phyloP scores from a whole-genome alignment of 257 asterid species.

The Capsicum chinense region DNA sequence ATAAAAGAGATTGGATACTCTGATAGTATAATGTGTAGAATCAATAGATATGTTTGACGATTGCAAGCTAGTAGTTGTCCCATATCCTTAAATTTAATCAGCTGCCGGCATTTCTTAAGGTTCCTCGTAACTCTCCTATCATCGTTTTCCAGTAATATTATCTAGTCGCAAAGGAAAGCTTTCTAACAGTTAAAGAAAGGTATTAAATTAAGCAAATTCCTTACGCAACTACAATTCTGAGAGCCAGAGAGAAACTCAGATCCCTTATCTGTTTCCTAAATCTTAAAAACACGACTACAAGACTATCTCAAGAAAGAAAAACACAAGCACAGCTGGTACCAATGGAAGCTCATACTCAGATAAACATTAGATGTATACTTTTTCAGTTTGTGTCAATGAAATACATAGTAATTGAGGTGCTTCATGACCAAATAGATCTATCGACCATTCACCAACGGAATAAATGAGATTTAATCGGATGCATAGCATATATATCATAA shows the following conservation, averaged over 20 bases:
- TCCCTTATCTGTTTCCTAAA: neutral
- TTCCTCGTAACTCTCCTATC: neutral
- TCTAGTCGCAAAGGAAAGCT: neutral
- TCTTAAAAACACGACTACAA: neutral
- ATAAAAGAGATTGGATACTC: neutral
- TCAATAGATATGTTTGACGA: neutral
- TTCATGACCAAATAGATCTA: conserved; percentile 15
- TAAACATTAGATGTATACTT: neutral
- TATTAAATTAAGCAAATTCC: neutral
- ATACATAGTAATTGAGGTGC: conserved; percentile 11
- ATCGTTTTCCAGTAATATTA: neutral
- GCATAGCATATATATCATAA: neutral
- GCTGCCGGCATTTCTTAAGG: neutral
- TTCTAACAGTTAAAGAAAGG: neutral
- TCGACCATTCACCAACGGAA: neutral
- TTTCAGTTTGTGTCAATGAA: neutral
- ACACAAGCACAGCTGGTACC: neutral
- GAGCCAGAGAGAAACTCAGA: neutral
- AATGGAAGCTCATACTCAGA: neutral
- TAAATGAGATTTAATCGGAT: neutral
- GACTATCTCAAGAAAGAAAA: neutral
- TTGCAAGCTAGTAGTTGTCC: neutral
- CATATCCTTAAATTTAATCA: neutral
- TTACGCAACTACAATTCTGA: neutral
- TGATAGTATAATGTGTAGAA: conserved; percentile 3